Base-by-base conservation (phyloP, 2,329 filamentous ascomycete genomes). In the Fusarium mundagurra region DNA sequence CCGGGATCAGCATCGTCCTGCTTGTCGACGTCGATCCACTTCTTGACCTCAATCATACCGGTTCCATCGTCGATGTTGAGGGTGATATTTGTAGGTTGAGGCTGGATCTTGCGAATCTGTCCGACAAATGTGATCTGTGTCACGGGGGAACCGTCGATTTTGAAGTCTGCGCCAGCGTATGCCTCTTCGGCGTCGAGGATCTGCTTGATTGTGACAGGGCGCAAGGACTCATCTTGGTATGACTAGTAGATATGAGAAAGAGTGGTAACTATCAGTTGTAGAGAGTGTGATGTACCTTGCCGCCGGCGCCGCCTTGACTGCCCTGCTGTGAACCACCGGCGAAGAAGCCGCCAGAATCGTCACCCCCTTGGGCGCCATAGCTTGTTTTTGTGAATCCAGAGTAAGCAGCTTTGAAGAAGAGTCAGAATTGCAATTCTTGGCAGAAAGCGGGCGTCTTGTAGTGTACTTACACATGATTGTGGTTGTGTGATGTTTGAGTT, bases 41-140 rank as follows among this genome's bases (percentile, higher is more conserved):
- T 92, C 86, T 96, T 97, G 76, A 94, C 95, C 83, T 99, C 97
- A 78, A 98, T 92, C 71, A 92, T 88, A 69, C 94, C 95, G 3
- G 97, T 99, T 81, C 96, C 96, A 83, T 99, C 96, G 84, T 99
- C 96, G 78, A 99, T 87, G 79, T 92, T 93, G 88, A 97, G 97
- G 51, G 94, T 98, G 76, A 95, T 91, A 85, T 98, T 97, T 76
- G 96, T 98, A 45, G 92, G 90, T 85, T 97, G 94, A n/a, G 90
- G 89, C 80, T 91, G 93, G 83, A 98, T 91, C 84, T 92, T 92
- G 81, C 95, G 94, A 78, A 99, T 92, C 87, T 98, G 96, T 60
- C 94, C 96, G 69, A 99, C 91, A 76, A 98, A 92, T 36, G 93
- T 96, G 77, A 86, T 81, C 85, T 96, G 89, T 47, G 91, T 92